A percentile compares a stretch with the other conserved stretches of the same genome.
Evolutionary conservation across 2,329 filamentous ascomycete species (phyloP).

Genomic region (Ustulina deusta): DNA sequence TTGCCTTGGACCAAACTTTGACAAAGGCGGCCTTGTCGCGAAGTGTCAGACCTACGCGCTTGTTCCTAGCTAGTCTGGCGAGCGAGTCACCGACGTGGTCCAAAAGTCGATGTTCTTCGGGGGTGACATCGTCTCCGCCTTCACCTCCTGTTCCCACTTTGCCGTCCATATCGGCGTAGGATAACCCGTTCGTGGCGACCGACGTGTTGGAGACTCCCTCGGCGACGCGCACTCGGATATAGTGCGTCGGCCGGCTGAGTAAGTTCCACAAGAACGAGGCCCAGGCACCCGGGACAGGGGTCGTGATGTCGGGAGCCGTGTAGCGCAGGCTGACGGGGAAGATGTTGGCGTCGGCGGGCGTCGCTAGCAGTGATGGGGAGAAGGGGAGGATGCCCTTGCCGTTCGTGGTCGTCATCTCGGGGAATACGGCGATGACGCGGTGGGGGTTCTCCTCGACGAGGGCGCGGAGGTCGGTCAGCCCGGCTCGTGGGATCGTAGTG

Average conservation of each 20-base stretch:
- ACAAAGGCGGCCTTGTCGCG: slow-evolving; percentile 87
- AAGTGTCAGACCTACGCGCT: slow-evolving; percentile 86
- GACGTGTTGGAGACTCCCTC: slow-evolving; percentile 73
- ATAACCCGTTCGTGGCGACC: slow-evolving; percentile 52
- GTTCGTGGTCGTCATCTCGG: slow-evolving; percentile 94
- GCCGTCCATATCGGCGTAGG: slow-evolving; percentile 39
- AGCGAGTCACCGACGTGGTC: slow-evolving; percentile 87
- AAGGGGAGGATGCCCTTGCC: slow-evolving; percentile 89
- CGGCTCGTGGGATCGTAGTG: slow-evolving; percentile 57
- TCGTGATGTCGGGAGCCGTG: slow-evolving; percentile 88
- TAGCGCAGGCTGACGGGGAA: slow-evolving; percentile 94
- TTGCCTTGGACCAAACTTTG: slow-evolving; percentile 68
- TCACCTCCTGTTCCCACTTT: slow-evolving; percentile 49
- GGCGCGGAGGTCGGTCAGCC: slow-evolving; percentile 69
- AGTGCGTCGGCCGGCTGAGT: slow-evolving; percentile 85
- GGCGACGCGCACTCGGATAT: slow-evolving; percentile 90
- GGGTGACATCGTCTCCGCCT: slow-evolving; percentile 51
- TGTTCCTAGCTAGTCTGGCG: slow-evolving; percentile 87
- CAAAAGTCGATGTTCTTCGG: slow-evolving; percentile 76
- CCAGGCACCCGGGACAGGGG: slow-evolving; percentile 83
- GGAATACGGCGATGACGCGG: slow-evolving; percentile 86
- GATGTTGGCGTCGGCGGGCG: slow-evolving; percentile 76
- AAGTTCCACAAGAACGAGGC: slow-evolving; percentile 85
- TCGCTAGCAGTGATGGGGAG: slow-evolving; percentile 79
- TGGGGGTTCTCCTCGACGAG: slow-evolving; percentile 77